A percentile compares a stretch with the other conserved stretches of the same genome.
phyloP scores from a whole-genome alignment of 2,329 filamentous ascomycete species.

The Macroventuria anomochaeta region DNA sequence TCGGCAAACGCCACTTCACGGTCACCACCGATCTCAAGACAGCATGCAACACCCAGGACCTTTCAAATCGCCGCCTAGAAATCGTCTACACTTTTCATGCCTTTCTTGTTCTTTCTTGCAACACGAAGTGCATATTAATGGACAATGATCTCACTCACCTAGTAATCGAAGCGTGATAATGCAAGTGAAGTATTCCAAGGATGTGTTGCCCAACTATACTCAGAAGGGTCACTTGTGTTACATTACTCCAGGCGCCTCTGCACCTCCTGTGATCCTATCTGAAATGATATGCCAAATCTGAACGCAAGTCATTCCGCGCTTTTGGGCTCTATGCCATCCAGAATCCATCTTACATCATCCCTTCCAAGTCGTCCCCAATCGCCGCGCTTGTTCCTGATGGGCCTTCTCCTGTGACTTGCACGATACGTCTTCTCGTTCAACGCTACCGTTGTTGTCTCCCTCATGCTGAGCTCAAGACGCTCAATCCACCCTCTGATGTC shows the following conservation, averaged over 20 bases:
- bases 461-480: slow-evolving; percentile 63
- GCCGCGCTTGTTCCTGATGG: background rate
- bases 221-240: slow-evolving; percentile 27
- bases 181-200: slow-evolving; percentile 3
- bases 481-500: slow-evolving; percentile 76
- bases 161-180: slow-evolving; percentile 7
- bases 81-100: no score
- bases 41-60: background rate
- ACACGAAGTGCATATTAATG: no score
- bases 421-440: background rate
- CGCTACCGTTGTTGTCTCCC: background rate
- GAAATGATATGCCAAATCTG: slow-evolving; percentile 5
- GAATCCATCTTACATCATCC: slow-evolving; percentile 12
- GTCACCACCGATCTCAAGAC: slow-evolving; percentile 4
- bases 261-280: slow-evolving; percentile 7
- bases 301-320: background rate
- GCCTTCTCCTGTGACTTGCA: background rate
- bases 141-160: background rate
- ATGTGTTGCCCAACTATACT: slow-evolving; percentile 18
- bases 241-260: slow-evolving; percentile 26
- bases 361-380: background rate
- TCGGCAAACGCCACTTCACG: slow-evolving; percentile 18
- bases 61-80: background rate
- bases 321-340: slow-evolving; percentile 6
- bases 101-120: background rate